Base-by-base conservation (phyloP, 2,329 filamentous ascomycete genomes). In the Fusarium liriodendri region DNA sequence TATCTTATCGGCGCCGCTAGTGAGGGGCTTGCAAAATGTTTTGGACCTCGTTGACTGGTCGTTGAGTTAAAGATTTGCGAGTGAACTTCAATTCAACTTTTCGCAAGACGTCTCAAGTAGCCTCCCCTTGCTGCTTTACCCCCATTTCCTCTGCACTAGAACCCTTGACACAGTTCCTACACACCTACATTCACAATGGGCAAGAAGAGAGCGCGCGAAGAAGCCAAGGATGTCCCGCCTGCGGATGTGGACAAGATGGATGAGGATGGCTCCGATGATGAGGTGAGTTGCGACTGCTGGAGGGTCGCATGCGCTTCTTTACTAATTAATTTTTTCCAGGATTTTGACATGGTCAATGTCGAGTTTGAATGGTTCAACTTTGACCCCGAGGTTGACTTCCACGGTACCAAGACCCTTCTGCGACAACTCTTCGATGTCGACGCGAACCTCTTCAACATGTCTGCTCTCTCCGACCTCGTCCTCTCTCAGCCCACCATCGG, bases 301-400 rank as follows among this genome's bases (percentile, higher is more conserved):
- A 25, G 52, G 55, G 22, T 38, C 18, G 18, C 40, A 40, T 61
- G 64, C 75, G 40, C 74, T 64, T 50, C 27, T 29, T 38, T 7
- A 64, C 69, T 76, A 29, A 78, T 35, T 47, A 22, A 8, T 20
- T 11, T 8, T 8, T n/a, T n/a, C 29, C 42, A 97, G 94, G 94
- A 98, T 79, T 93, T 95, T 79, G 94, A 98, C 81, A 93, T 96
- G 82, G 91, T 99, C 75, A 93, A 98, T 80, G 95, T 98, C 67
- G 96, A 98, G 75, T 99, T 99, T 79, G 97, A 99, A 86, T 98
- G 95, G 94, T 99, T 98, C 86, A 97, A 98, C 84, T 97, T 96
- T 72, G 93, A 97, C 78, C 88, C 94, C 2, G 91, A 93, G 9
- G 89, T 97, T 78, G 97, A 99, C 83, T 98, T 98, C 83, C 96